Evolutionary conservation across 1,284 basidiomycete species (phyloP).

Genomic region (Thelephora terrestris): DNA sequence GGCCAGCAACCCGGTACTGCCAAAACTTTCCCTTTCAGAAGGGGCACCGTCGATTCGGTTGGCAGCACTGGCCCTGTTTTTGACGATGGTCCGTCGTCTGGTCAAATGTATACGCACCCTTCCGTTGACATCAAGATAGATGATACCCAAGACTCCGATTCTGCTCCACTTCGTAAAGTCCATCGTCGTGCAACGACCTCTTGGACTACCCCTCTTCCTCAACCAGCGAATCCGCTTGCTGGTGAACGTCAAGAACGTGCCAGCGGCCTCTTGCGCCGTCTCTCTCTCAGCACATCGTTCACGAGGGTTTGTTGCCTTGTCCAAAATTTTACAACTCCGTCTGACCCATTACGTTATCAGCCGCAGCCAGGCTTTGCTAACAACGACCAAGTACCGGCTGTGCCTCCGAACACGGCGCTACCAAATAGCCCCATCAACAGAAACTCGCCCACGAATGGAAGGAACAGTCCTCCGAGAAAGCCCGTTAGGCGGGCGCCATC

Average conservation of each 20-base stretch:
- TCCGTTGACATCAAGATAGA: constrained; percentile 12
- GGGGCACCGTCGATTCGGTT: constrained; percentile 29
- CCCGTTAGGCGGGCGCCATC: constrained; percentile 63
- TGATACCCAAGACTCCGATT: constrained; percentile 27
- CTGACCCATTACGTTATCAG: background rate
- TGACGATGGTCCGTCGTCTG: constrained; percentile 42
- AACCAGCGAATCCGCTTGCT: constrained; percentile 23
- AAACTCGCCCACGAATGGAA: background rate
- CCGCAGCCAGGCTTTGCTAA: background rate
- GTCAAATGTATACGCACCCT: background rate
- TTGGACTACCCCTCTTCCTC: constrained; percentile 28
- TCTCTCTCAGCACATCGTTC: constrained; percentile 55
- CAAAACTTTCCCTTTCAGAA: constrained; percentile 50
- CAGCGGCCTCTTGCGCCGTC: constrained; percentile 54
- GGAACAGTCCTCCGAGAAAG: constrained; percentile 21
- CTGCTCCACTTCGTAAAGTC: constrained; percentile 18
- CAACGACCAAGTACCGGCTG: constrained; percentile 15
- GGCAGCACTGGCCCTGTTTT: constrained; percentile 35
- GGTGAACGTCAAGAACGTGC: constrained; percentile 51
- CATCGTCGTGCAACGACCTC: constrained; percentile 27
- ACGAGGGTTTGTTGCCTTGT: constrained; percentile 34
- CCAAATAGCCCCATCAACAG: background rate
- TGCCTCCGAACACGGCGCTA: constrained; percentile 11
- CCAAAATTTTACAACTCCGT: background rate
- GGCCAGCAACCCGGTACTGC: constrained; percentile 42